Percentiles rank a stretch among this genome's conserved stretches.
These are phyloP conservation scores for Phytopythium vexans DNA, from an alignment of 352 stramenopile species.

Conservation along the genomic window DNA sequence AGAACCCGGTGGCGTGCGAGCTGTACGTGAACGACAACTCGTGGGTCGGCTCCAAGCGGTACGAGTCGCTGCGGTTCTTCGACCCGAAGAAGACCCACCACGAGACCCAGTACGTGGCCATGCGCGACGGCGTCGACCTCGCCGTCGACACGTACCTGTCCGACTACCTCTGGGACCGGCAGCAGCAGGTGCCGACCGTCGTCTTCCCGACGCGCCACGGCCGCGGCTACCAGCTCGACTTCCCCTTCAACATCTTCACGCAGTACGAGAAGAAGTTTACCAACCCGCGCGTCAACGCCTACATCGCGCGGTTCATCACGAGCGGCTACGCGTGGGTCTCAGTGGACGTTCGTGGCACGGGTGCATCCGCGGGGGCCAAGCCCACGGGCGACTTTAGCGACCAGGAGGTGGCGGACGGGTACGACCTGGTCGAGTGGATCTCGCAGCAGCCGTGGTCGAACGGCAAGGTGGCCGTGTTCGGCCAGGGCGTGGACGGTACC, in stretches of 20 bases:
- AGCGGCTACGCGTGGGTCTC: slow-evolving; percentile 77
- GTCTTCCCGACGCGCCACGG: slow-evolving; percentile 76
- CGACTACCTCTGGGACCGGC: slow-evolving; percentile 54
- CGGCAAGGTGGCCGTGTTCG: slow-evolving; percentile 66
- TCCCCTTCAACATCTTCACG: slow-evolving; percentile 73
- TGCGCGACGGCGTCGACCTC: slow-evolving; percentile 66
- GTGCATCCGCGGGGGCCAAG: slow-evolving; percentile 65
- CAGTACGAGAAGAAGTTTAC: slow-evolving; percentile 71
- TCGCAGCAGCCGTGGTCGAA: slow-evolving; percentile 77
- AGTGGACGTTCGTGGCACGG: slow-evolving; percentile 77
- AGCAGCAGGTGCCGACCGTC: slow-evolving; percentile 63
- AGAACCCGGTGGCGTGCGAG: slow-evolving; percentile 55
- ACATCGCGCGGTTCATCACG: slow-evolving; percentile 67
- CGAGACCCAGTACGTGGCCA: slow-evolving; percentile 69
- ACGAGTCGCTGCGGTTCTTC: slow-evolving; percentile 75
- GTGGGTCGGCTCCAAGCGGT: slow-evolving; percentile 57
- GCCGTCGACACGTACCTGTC: slow-evolving; percentile 73
- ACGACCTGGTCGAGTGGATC: slow-evolving; percentile 82
- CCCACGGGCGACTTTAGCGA: slow-evolving; percentile 59
- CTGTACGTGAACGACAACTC: slow-evolving; percentile 72
- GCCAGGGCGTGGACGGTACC: slow-evolving; percentile 71
- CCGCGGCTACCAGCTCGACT: slow-evolving; percentile 75
- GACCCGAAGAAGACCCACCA: slow-evolving; percentile 68
- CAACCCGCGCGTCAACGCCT: slow-evolving; percentile 73
- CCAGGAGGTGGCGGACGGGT: slow-evolving; percentile 64